These are phyloP conservation scores for Nigrospora oryzae DNA, from an alignment of 2,329 filamentous ascomycete genomes.

Conservation along the genomic window DNA sequence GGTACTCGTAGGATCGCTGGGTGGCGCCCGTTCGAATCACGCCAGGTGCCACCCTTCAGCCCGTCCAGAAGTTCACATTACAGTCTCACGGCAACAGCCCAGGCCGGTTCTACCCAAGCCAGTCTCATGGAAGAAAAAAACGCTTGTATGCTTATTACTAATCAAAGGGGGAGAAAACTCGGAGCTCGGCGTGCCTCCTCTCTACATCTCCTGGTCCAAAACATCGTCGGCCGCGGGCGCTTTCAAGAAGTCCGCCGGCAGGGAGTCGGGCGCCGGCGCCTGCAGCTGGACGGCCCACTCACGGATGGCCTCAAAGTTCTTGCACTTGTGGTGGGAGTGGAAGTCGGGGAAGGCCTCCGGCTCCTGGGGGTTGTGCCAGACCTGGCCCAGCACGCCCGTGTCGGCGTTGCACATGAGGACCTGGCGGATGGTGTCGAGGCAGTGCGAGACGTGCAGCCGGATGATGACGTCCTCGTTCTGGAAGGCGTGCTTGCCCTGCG, in stretches of 20 bases:
- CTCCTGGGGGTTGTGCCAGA: constrained; percentile 42
- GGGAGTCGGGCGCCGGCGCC: constrained; percentile 25
- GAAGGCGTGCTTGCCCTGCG: constrained; percentile 32
- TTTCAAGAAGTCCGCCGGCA: constrained; percentile 30
- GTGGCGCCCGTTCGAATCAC: too few species aligned
- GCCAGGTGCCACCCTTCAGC: too few species aligned
- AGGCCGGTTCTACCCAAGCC: too few species aligned
- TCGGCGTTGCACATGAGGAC: constrained; percentile 56
- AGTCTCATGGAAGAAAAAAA: too few species aligned
- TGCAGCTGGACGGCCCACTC: constrained; percentile 47
- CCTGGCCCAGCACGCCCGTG: constrained; percentile 50
- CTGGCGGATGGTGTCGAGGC: constrained; percentile 52
- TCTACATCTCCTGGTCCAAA: neutral
- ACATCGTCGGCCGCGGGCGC: neutral
- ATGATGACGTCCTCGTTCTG: constrained; percentile 45
- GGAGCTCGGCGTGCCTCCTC: neutral
- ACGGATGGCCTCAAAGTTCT: constrained; percentile 44
- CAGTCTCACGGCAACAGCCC: too few species aligned
- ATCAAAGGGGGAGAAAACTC: too few species aligned
- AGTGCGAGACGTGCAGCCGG: constrained; percentile 49
- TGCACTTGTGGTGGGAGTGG: constrained; percentile 50
- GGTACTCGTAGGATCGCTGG: too few species aligned
- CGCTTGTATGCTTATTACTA: too few species aligned
- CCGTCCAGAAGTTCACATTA: too few species aligned
- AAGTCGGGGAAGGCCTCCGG: constrained; percentile 51